Percentiles rank a stretch among this genome's conserved stretches.
Conservation (phyloP, 176 grass and related monocot species). For the Stipa capillata region DNA sequence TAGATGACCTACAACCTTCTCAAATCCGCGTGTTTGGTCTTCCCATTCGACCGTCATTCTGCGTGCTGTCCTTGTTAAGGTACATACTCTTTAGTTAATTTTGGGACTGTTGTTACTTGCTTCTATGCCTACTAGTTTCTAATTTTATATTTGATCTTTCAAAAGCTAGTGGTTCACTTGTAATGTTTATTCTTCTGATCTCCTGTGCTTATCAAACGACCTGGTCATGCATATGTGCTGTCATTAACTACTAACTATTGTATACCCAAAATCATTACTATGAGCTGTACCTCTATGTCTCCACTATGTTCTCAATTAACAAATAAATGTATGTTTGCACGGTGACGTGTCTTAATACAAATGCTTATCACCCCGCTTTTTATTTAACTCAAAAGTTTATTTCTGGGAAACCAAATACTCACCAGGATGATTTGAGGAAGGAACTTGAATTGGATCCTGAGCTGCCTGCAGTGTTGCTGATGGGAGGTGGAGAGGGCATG, state of each 20-base stretch:
- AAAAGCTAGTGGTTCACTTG: neutral
- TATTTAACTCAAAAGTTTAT: neutral
- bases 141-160: neutral
- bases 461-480: slow-evolving; percentile 81
- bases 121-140: neutral
- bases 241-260: neutral
- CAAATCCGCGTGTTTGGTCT: slow-evolving; percentile 89
- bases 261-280: neutral
- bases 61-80: slow-evolving; percentile 89
- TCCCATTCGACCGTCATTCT: slow-evolving; percentile 91
- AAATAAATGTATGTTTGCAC: neutral
- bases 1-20: slow-evolving; percentile 68
- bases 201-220: neutral
- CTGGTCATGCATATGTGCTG: neutral
- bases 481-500: slow-evolving; percentile 99
- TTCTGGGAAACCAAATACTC: neutral
- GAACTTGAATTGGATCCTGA: slow-evolving; percentile 90
- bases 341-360: neutral
- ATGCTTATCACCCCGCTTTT: neutral
- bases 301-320: neutral
- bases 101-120: neutral
- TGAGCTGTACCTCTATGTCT: neutral
- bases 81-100: slow-evolving; percentile 11
- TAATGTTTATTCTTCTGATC: neutral
- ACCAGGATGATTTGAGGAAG: slow-evolving; percentile 64